Evolutionary conservation across 2,329 filamentous ascomycete species (phyloP), one percentile per base, ranked within the genome.

Genomic region (Diaporthe helianthi): DNA sequence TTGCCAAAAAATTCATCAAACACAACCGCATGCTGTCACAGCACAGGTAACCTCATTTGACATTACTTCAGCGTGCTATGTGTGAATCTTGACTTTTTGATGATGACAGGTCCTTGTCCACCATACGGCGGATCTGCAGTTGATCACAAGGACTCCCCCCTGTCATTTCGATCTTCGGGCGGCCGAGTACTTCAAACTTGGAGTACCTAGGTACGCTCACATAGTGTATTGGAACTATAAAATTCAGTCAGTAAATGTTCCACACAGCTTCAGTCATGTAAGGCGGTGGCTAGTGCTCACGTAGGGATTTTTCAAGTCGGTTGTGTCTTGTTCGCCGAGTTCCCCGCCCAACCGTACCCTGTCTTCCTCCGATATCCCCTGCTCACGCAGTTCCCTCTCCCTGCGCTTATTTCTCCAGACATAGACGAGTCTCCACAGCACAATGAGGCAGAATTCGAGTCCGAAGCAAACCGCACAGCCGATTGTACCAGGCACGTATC

Each of bases 401-500:
- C 79, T 76, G 12, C 76, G 75, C 53, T 74, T 75, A 69, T 84
- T 84, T 31, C 82, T 76, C 71, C 78, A 75, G 24, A 81, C 77
- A 51, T 83, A 80, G 8, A 81, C 78, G 0, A 78, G 15, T 8
- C 82, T 76, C 82, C 82, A 84, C 1, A 70, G 46, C 12, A 78
- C 61, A 1, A 84, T 77, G 0, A 83, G 73, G 6, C 81, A 31
- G 52, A 80, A 79, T 66, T 81, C 73, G 0, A 81, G 72, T 2
- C 72, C 79, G 69, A 80, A 81, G 71, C 81, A 81, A 3, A 80
- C 70, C 1, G 79, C 78, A 41, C 81, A 82, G 2, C 75, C 79
- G 15, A 75, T 74, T 0, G 81, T 83, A 4, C 82, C 82, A 0
- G 80, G 79, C 5, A 83, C 76, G 70, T 84, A 84, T 44, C 80